Conservation (phyloP, 768 basidiomycete species). For the Lactifluus volemus region DNA sequence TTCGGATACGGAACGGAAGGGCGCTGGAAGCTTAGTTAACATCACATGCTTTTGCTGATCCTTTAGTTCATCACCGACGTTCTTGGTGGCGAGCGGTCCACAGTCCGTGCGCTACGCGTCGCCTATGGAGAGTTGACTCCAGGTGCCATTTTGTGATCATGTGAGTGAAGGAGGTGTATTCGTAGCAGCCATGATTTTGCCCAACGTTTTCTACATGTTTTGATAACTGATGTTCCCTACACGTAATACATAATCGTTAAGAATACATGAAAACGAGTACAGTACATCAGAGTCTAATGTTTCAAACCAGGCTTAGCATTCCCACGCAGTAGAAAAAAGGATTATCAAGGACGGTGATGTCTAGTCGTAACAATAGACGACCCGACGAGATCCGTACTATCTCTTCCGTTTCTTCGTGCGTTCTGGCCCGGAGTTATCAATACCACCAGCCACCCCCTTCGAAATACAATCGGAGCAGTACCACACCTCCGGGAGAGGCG, state of each 20-base stretch:
- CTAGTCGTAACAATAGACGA: conserved; percentile 27
- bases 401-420: conserved; percentile 19
- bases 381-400: conserved; percentile 24
- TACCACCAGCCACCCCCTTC: conserved; percentile 15
- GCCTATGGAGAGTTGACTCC: neutral
- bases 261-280: neutral
- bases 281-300: too few relatives aligned
- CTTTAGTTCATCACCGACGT: neutral
- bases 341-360: neutral
- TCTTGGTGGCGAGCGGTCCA: too few relatives aligned
- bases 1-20: conserved; percentile 8
- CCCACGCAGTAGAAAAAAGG: neutral
- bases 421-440: conserved; percentile 11
- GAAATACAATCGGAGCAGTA: conserved; percentile 45
- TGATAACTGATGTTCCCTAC: neutral
- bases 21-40: neutral
- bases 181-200: neutral
- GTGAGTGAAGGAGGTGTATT: neutral
- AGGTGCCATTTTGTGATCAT: too few relatives aligned
- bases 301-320: neutral
- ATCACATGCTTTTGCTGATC: neutral
- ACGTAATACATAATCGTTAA: neutral
- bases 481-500: conserved; percentile 49
- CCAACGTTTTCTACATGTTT: neutral
- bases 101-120: too few relatives aligned